Evolutionary conservation across 768 basidiomycete species (phyloP).

Genomic region (Hypholoma fasciculare): DNA sequence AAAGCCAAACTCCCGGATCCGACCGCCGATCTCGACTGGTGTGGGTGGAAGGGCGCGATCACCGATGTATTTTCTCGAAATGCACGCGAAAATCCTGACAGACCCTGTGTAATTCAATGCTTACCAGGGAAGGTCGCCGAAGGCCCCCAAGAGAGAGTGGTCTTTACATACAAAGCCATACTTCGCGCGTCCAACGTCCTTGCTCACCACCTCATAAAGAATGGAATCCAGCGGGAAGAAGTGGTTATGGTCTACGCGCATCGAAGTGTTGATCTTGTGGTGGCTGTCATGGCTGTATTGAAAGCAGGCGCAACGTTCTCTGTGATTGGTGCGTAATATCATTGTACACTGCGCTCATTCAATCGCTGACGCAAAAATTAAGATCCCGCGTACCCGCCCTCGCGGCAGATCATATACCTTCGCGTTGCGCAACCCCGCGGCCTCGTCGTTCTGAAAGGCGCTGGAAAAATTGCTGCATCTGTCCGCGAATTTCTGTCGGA

Average conservation of each 20-base stretch:
- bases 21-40: constrained; percentile 90
- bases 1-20: constrained; percentile 76
- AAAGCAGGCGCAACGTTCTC: constrained; percentile 97
- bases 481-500: constrained; percentile 82
- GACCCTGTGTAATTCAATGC: constrained; percentile 88
- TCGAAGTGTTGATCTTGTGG: constrained; percentile 92
- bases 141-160: constrained; percentile 50
- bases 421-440: constrained; percentile 91
- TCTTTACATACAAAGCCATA: constrained; percentile 80
- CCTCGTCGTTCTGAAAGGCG: constrained; percentile 87
- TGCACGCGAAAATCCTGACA: constrained; percentile 75
- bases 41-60: constrained; percentile 96
- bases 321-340: constrained; percentile 78
- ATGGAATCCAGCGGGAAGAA: constrained; percentile 88
- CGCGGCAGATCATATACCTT: constrained; percentile 90
- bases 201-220: constrained; percentile 84
- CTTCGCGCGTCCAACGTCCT: constrained; percentile 85
- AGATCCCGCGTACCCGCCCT: constrained; percentile 98
- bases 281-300: constrained; percentile 94
- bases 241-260: constrained; percentile 99
- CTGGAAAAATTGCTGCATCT: constrained; percentile 74
- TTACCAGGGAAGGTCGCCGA: constrained; percentile 42
- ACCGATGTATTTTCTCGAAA: constrained; percentile 93
- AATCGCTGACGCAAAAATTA: constrained; percentile 5
- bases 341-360: background rate